Evolutionary conservation across 768 basidiomycete genomes (phyloP), one percentile per base, ranked within the genome.

Genomic region (Russula emetica): DNA sequence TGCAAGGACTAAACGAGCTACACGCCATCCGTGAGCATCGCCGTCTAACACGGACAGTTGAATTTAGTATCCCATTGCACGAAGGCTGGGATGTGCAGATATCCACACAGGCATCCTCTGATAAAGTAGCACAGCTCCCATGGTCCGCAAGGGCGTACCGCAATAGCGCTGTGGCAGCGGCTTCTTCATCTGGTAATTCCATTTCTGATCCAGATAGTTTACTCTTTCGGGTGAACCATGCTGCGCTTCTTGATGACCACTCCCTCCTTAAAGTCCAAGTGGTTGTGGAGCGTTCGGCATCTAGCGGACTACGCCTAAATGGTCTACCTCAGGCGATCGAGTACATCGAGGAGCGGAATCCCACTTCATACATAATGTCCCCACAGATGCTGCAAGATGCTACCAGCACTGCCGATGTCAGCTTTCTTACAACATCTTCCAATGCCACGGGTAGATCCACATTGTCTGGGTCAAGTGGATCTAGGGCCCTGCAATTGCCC

Each of bases 51-150:
- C 82, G 93, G 44, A 85, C 88, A 2, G 79, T 95, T 52, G 91
- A 97, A 76, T 90, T 87, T 70, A 76, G 85, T n/a, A 74, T 98
- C 36, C 90, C 92, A 4, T 79, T 83, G 1, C 76, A 79, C 20
- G 86, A 88, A 66, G 89, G 92, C 30, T 98, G 92, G 94, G 93
- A 94, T 69, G 83, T 94, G 1, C 92, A 88, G 69, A 77, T 96
- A 30, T 80, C 86, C 5, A 84, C 85, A 32, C 87, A 82, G 71
- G 88, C 87, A 7, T 87, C 89, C 1, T 87, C 86, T 0, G 84
- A 86, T 38, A 84, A 83, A 59, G 85, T 88, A 10, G 85, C 89
- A 69, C 77, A 79, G 55, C 79, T 90, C 20, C 90, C 89, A 2
- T 94, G 92, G 91, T 81, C 83, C 9, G 82, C 82, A 36, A 78